Evolutionary conservation across 495 filamentous ascomycete genomes (phyloP), one percentile per base, ranked within the genome.

Genomic region (Lasiosphaeria ovina): DNA sequence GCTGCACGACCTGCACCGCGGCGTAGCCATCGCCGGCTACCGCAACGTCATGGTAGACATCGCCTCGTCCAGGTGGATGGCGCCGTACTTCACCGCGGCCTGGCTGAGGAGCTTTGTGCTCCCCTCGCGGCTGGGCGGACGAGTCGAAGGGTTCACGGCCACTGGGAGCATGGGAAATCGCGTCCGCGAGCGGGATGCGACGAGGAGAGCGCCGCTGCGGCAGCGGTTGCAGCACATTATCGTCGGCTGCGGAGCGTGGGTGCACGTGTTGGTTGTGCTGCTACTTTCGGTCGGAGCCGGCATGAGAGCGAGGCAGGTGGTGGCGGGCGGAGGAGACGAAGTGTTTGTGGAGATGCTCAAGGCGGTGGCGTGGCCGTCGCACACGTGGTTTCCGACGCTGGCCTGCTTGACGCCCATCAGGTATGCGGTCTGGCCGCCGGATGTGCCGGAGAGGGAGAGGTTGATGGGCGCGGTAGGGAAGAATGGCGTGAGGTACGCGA

Each of bases 351-450:
- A 51, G 17, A 34, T 59, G 9, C 48, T 59, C 31, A 12, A 52
- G 7, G 40, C 57, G 16, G 49, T 59, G 5, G 32, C 47, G 7
- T 79, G 77, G 78, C 77, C 78, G 1, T 77, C 77, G 0, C 54
- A 75, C 32, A 64, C 72, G 1, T 79, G 75, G 68, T 54, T 77
- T 36, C 67, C 70, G 8, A 74, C 69, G 3, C 58, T 80, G 36
- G 60, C 62, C 3, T 66, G 58, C 52, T 49, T 47, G 7, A 74
- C 70, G 0, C 78, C 77, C 0, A 69, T 80, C 36, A 59, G 67
- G 3, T 81, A 81, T 51, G 72, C 71, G 3, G 74, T 81, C 32
- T 71, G 72, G 48, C 79, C 79, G 0, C 78, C 78, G 0, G 65
- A 55, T 24, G 74, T 80, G 69, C 76, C 76, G 0, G 74, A 77